These are phyloP conservation scores for Aspergillus taichungensis DNA, from an alignment of 495 filamentous ascomycete genomes.

Conservation along the genomic window DNA sequence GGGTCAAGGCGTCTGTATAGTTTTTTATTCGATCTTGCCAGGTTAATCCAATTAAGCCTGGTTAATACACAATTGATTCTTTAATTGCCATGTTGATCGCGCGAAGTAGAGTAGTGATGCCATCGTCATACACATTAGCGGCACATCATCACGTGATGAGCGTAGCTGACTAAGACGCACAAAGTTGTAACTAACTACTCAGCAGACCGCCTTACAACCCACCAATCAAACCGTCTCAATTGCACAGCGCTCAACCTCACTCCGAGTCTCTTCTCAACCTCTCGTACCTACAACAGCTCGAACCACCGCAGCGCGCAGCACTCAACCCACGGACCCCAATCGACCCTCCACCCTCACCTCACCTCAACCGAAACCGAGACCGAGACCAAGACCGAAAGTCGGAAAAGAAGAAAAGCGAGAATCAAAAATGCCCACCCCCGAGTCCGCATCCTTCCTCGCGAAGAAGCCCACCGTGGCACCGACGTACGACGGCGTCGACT, in stretches of 20 bases:
- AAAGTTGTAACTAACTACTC: background rate
- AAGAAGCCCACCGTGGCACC: constrained; percentile 91
- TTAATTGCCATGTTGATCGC: too few species aligned
- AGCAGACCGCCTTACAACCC: constrained; percentile 6
- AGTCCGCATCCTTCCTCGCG: constrained; percentile 84
- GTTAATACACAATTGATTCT: too few species aligned
- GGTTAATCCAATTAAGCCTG: too few species aligned
- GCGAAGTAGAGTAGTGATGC: background rate
- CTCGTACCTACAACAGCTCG: constrained; percentile 1
- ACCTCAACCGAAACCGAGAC: background rate
- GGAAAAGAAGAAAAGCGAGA: constrained; percentile 4
- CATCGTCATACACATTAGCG: background rate
- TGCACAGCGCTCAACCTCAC: constrained; percentile 8
- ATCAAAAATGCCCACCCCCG: constrained; percentile 77
- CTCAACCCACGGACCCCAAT: background rate
- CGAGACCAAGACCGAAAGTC: background rate
- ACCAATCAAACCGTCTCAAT: constrained; percentile 16
- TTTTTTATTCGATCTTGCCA: background rate
- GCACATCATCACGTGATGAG: too few species aligned
- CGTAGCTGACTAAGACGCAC: background rate
- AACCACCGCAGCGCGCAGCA: constrained; percentile 2
- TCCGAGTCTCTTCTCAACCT: background rate
- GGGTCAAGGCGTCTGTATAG: background rate
- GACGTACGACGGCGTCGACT: constrained; percentile 96
- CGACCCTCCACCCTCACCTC: constrained; percentile 1